Base-by-base conservation (phyloP, 192 early-diverging fungal species). In the Rhizoclosmatium sp. region DNA sequence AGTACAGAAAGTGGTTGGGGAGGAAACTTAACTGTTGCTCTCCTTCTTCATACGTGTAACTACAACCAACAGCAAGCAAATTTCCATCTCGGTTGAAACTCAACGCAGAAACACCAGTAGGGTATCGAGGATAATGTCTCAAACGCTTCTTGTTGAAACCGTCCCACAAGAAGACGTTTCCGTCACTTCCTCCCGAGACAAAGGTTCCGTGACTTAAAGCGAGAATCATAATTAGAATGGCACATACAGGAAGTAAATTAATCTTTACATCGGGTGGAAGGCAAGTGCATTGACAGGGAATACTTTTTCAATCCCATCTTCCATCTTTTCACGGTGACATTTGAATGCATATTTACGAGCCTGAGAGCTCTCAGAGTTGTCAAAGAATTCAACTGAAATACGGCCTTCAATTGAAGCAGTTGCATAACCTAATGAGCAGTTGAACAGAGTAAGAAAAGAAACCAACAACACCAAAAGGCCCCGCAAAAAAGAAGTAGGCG, bases 31-130 rank as follows among this genome's bases (percentile, higher is more conserved):
- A 89, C 89, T 94, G 92, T 79, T 93, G 94, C 71, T 96, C 94
- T 51, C 95, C 96, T 75, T 97, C 95, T 62, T 99, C 98, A 82
- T 91, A 99, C 1, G 95, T 95, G 85, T 99, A 99, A 21, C 93
- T 95, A 23, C 92, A 90, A 0, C 97, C 97, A 48, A 98, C 84
- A 12, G 98, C 97, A 70, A 99, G 82, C 40, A 83, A 77, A 47
- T 69, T 87, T 2, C 97, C 98, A 77, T 95, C 92, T 16, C 87
- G 87, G 64, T 88, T 94, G 84, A 98, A 97, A 39, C 90, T 89
- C 42, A 99, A 86, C 4, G 92, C 87, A 2, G 96, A 82, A 61
- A 99, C 89, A 40, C 92, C 89, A 21, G 96, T 89, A 4, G 94
- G 92, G 80, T 95, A 98, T 21, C 87, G 85, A 21, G 92, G 90